phyloP scores from a whole-genome alignment of 371 early-diverging fungal genomes.

The Batkoa obscura region DNA sequence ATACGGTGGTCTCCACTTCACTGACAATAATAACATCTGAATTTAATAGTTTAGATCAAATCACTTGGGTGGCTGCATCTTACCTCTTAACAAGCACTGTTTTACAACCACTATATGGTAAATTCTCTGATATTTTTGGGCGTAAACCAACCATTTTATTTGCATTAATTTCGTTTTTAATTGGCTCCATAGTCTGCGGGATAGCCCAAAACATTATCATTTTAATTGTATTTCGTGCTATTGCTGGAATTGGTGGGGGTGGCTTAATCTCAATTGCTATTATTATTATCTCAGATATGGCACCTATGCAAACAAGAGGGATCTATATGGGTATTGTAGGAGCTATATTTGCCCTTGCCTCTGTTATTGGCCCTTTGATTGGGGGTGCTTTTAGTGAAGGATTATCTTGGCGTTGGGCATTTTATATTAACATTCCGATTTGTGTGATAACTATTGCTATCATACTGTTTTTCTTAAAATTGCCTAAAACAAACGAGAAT shows the following conservation, averaged over 20 bases:
- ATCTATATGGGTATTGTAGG: not conserved
- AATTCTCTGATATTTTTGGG: slow-evolving; percentile 41
- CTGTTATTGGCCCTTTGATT: slow-evolving; percentile 21
- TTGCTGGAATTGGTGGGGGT: slow-evolving; percentile 50
- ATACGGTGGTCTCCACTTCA: slow-evolving; percentile 59
- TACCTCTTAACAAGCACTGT: slow-evolving; percentile 57
- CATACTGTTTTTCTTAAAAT: slow-evolving; percentile 12
- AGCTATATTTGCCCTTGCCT: slow-evolving; percentile 18
- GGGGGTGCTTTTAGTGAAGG: slow-evolving; percentile 25
- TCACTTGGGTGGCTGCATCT: slow-evolving; percentile 52
- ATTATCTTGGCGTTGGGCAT: slow-evolving; percentile 24
- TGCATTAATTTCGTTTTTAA: slow-evolving; percentile 29
- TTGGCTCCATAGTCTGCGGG: slow-evolving; percentile 35
- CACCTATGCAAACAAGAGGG: not conserved
- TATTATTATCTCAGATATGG: slow-evolving; percentile 19
- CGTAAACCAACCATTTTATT: slow-evolving; percentile 30
- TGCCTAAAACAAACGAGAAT: slow-evolving; percentile 14
- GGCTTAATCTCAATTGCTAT: slow-evolving; percentile 22
- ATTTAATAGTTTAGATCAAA: slow-evolving; percentile 37
- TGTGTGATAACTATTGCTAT: slow-evolving; percentile 11
- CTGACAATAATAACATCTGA: slow-evolving; percentile 56
- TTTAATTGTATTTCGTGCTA: slow-evolving; percentile 47
- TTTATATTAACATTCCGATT: slow-evolving; percentile 21
- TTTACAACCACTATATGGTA: slow-evolving; percentile 46
- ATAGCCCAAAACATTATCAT: slow-evolving; percentile 22